Evolutionary conservation across 2,329 filamentous ascomycete genomes (phyloP), one percentile per base, ranked within the genome.

Genomic region (Ophiostoma sp.): DNA sequence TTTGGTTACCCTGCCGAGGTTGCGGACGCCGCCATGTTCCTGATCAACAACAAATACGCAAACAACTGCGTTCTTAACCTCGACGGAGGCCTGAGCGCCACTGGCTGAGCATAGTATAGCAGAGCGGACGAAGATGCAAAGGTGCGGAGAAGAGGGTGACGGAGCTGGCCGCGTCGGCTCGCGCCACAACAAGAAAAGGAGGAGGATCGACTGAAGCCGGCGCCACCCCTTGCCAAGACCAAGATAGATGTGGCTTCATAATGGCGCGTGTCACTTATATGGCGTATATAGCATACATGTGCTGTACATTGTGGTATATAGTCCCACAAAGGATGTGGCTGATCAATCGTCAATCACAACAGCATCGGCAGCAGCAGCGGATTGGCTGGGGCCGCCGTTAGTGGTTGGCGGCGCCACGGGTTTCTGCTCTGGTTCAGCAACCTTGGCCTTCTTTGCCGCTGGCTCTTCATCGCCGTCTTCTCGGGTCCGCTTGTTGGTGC

Each of bases 21-120:
- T 42, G 93, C 94, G n/a, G 90, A 95, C 78, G 93, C 94, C 72
- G 93, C 92, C 64, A 79, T 91, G 36, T 97, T 97, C 80, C 86
- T 97, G 19, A 91, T 89, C 39, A 86, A 87, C 64, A 97, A 96
- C 81, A 84, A 88, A 75, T 97, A 95, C 82, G 92, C 93, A 72
- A 95, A 95, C 80, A 97, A 97, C 77, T 96, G 93, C 80, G 87
- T 95, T 69, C 85, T 97, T 70, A 96, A 95, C 80, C 85, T 97
- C 36, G 94, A 97, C 81, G 94, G 94, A 19, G 94, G 94, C 1
- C 81, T 97, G 77, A 94, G 92, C 80, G 92, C 92, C 69, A 82
- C 82, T 77, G 19, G 22, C 2, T 76, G 48, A 92, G 80, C 86
- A 11, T 5, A 15, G 42, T 15, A 48, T 48, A 15, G 42, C 42